Conservation (phyloP, 352 stramenopile species). For the Blastocystis sp. region DNA sequence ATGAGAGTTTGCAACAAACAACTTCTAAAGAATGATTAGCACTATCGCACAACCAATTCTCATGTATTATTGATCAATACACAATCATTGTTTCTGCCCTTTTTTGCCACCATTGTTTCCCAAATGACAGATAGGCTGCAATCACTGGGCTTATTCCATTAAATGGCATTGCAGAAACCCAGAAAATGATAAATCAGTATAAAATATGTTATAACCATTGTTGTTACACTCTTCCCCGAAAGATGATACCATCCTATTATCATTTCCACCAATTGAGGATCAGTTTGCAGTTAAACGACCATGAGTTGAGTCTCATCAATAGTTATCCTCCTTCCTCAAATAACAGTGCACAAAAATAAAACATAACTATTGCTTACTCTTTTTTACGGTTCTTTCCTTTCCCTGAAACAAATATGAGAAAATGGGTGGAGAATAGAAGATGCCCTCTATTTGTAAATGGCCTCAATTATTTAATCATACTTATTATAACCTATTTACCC, state of each 20-base stretch:
- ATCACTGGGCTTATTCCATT: conserved; percentile 62
- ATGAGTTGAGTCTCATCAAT: conserved; percentile 37
- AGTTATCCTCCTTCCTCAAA: not conserved
- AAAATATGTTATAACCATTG: conserved; percentile 65
- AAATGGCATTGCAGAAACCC: conserved; percentile 9
- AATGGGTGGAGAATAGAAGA: not conserved
- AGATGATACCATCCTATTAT: conserved; percentile 66
- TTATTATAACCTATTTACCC: too few relatives aligned
- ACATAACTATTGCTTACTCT: too few relatives aligned
- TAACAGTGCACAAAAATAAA: not conserved
- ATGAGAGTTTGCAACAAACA: conserved; percentile 52
- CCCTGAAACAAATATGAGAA: not conserved
- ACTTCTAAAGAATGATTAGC: conserved; percentile 40
- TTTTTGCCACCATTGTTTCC: conserved; percentile 64
- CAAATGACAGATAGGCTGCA: conserved; percentile 53
- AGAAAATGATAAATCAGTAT: conserved; percentile 55
- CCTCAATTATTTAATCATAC: not conserved
- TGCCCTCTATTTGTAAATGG: not conserved
- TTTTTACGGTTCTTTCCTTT: too few relatives aligned
- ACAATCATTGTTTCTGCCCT: not conserved
- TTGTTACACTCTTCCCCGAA: conserved; percentile 66
- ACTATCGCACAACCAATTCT: not conserved
- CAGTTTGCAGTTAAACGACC: conserved; percentile 63
- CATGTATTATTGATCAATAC: not conserved
- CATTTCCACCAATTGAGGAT: not conserved